Percentiles rank a stretch among this genome's conserved stretches.
Evolutionary conservation across 768 basidiomycete genomes (phyloP).

Genomic region (Butyriboletus loyo): DNA sequence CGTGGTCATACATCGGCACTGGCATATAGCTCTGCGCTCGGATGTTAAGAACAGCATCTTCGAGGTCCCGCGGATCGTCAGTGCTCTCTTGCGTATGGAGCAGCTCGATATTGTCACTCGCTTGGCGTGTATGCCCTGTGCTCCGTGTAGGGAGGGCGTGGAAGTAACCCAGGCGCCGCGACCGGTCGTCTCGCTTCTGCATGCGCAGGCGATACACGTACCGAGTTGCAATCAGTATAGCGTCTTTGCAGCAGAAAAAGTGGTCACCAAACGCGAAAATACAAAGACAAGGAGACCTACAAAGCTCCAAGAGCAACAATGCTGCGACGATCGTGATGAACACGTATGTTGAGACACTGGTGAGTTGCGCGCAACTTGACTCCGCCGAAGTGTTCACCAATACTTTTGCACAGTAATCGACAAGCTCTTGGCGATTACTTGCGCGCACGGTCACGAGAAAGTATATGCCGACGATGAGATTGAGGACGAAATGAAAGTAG

Average conservation of each 20-base stretch:
- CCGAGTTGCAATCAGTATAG: conserved; percentile 50
- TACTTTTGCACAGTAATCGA: conserved; percentile 44
- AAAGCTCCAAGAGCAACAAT: conserved; percentile 53
- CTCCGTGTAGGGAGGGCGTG: conserved; percentile 20
- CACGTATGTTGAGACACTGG: conserved; percentile 42
- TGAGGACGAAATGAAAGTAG: conserved; percentile 56
- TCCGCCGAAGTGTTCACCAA: conserved; percentile 41
- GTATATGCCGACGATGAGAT: conserved; percentile 49
- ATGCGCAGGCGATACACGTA: conserved; percentile 50
- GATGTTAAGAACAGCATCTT: conserved; percentile 25
- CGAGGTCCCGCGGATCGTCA: conserved; percentile 8
- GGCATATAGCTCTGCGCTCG: conserved; percentile 12
- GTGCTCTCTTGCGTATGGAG: conserved; percentile 17
- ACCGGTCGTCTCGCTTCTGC: conserved; percentile 46
- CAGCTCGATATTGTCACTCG: conserved; percentile 30
- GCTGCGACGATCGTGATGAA: conserved; percentile 43
- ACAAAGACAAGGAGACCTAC: conserved; percentile 37
- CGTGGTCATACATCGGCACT: conserved; percentile 17
- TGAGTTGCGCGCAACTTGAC: conserved; percentile 43
- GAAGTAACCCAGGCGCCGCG: conserved; percentile 31
- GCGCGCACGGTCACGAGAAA: conserved; percentile 49
- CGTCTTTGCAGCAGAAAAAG: conserved; percentile 37
- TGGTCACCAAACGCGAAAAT: neutral
- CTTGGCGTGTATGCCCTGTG: conserved; percentile 18
- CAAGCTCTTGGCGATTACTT: conserved; percentile 41